phyloP scores from a whole-genome alignment of 164 flowering plant species.

The Warburgia ugandensis region DNA sequence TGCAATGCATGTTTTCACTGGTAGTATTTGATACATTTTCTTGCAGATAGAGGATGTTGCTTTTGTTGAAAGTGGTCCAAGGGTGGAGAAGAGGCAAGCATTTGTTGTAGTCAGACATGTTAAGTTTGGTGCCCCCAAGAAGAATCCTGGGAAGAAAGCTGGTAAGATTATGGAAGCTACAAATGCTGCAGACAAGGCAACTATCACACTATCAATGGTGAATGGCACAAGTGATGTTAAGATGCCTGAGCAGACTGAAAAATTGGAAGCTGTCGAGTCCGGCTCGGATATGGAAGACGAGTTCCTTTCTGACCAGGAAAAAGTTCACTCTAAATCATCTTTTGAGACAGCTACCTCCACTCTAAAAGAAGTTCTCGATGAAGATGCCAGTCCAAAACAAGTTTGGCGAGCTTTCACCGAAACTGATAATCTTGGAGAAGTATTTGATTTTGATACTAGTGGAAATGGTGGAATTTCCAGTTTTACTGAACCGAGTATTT shows the following conservation, averaged over 20 bases:
- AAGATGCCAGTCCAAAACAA: slow-evolving; percentile 3
- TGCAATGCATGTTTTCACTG: neutral
- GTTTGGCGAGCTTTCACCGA: slow-evolving; percentile 19
- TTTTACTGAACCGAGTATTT: neutral
- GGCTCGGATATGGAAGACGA: slow-evolving; percentile 20
- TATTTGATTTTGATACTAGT: slow-evolving; percentile 13
- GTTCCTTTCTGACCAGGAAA: slow-evolving; percentile 8
- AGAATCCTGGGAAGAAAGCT: slow-evolving; percentile 35
- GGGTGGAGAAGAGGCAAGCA: slow-evolving; percentile 42
- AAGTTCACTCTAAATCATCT: neutral
- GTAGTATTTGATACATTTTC: slow-evolving; percentile 2
- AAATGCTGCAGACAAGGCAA: slow-evolving; percentile 2
- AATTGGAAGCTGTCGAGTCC: slow-evolving; percentile 11
- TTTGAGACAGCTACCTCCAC: slow-evolving; percentile 1
- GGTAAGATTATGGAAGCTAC: slow-evolving; percentile 9
- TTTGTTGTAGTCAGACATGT: slow-evolving; percentile 57
- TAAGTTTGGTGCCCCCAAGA: slow-evolving; percentile 59
- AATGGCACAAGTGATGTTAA: slow-evolving; percentile 2
- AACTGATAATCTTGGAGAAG: slow-evolving; percentile 16
- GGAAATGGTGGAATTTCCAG: neutral
- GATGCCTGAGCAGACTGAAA: slow-evolving; percentile 7
- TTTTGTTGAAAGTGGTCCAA: slow-evolving; percentile 60
- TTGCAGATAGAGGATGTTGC: slow-evolving; percentile 67
- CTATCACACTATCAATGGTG: neutral
- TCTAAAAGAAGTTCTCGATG: slow-evolving; percentile 2